Evolutionary conservation across 805 yeast species (phyloP), one percentile per base, ranked within the genome.

Genomic region (Cyberlindnera xishuangbannaensis): DNA sequence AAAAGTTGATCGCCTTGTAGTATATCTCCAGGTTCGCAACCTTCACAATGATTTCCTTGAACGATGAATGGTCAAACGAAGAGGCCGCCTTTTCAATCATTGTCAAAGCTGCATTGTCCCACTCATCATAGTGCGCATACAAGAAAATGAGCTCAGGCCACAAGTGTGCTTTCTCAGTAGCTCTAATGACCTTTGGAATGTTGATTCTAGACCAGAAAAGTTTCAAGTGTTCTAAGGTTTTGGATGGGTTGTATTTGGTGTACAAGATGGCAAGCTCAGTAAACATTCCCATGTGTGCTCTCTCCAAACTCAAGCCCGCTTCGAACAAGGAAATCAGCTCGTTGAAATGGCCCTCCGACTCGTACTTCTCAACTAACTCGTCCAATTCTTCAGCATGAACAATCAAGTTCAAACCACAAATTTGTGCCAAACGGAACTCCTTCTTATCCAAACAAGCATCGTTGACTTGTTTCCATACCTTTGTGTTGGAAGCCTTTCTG

Each of bases 211-310:
- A 87, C 97, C 97, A 92, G 76, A 92, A 92, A 53, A 92, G 68
- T 60, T 88, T 88, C 74, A 92, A 72, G 64, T 92, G 97, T 63
- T 92, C 97, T 86, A 85, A 83, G 35, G 94, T 83, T 63, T 78
- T 82, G 32, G 78, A 83, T 18, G 97, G 95, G 42, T 77, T 75
- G 64, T 88, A 92, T 60, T 88, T 90, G 45, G 94, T 74, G 66
- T 90, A 92, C 48, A 92, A 69, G 30, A 84, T 71, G 15, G 97
- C 95, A 50, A 92, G 72, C 62, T 88, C 97, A 9, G 98, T 92
- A 60, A 92, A 92, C 97, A 92, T 90, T 50, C 97, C 98, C 98
- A 92, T 92, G 58, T 92, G 98, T 24, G 98, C 98, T 60, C 98
- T 83, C 69, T 92, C 98, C 48, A 92, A 72, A 26, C 95, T 94